These are phyloP conservation scores for Xanthoconium purpureum DNA, from an alignment of 768 basidiomycete species.

Conservation along the genomic window DNA sequence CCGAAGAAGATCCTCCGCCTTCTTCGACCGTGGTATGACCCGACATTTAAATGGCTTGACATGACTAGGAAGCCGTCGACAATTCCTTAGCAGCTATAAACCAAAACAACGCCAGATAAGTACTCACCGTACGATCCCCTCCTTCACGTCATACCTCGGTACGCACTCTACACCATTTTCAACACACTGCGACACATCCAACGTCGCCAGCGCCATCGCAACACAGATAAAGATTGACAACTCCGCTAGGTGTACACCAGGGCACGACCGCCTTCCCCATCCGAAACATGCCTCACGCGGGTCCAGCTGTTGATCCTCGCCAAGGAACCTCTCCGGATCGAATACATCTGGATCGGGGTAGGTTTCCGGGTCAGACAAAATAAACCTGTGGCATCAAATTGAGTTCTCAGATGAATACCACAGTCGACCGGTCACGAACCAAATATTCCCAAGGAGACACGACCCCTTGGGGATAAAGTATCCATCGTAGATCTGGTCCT, in stretches of 20 bases:
- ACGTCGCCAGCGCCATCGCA: neutral
- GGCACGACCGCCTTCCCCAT: neutral
- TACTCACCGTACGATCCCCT: neutral
- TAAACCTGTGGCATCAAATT: neutral
- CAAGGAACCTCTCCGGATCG: neutral
- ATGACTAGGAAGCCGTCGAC: too few species aligned
- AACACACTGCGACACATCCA: neutral
- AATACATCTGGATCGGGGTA: neutral
- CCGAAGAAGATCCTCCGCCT: too few species aligned
- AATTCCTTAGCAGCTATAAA: neutral
- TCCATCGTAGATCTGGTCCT: too few species aligned
- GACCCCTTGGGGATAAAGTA: too few species aligned
- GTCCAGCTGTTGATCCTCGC: neutral
- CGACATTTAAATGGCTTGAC: too few species aligned
- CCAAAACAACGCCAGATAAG: neutral
- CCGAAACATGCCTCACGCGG: neutral
- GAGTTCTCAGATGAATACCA: neutral
- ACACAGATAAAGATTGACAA: neutral
- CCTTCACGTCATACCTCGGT: neutral
- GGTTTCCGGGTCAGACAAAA: too few species aligned
- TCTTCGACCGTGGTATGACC: too few species aligned
- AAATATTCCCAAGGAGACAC: too few species aligned
- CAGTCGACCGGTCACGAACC: neutral
- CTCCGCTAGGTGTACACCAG: neutral
- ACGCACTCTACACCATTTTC: neutral